phyloP scores from a whole-genome alignment of 169 alveolate genomes.

The Babesia bovis region DNA sequence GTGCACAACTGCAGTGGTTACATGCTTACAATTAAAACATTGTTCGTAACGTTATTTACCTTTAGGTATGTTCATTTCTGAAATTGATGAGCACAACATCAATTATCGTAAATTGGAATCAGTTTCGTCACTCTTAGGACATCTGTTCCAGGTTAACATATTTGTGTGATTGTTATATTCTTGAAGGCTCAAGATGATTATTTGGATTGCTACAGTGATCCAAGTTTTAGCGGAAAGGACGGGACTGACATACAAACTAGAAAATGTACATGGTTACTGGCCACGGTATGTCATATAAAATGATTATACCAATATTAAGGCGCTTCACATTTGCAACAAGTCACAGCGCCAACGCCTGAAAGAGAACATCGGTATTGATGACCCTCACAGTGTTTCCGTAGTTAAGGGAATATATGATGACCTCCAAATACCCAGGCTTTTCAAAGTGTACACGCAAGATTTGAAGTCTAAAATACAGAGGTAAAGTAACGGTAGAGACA shows the following conservation, averaged over 20 bases:
- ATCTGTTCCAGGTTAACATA: slow-evolving; percentile 69
- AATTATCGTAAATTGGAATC: slow-evolving; percentile 68
- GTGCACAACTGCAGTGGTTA: not conserved
- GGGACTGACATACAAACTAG: slow-evolving; percentile 78
- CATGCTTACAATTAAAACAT: not conserved
- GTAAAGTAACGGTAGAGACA: not conserved
- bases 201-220: slow-evolving; percentile 71
- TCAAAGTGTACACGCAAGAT: slow-evolving; percentile 56
- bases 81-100: slow-evolving; percentile 62
- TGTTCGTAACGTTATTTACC: not conserved
- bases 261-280: slow-evolving; percentile 76
- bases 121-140: slow-evolving; percentile 69
- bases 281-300: slow-evolving; percentile 45
- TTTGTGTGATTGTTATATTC: not conserved
- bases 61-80: slow-evolving; percentile 72
- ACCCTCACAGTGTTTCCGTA: slow-evolving; percentile 55
- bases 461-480: slow-evolving; percentile 64
- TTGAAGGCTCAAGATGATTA: slow-evolving; percentile 76
- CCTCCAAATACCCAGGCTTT: slow-evolving; percentile 53
- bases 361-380: slow-evolving; percentile 71
- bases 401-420: slow-evolving; percentile 69
- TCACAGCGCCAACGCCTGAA: slow-evolving; percentile 49
- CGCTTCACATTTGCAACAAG: slow-evolving; percentile 64
- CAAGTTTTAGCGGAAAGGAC: slow-evolving; percentile 68
- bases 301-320: slow-evolving; percentile 32